Evolutionary conservation across 73 alveolate species (phyloP), one percentile per base, ranked within the genome.

Genomic region (Paramecium biaurelia): DNA sequence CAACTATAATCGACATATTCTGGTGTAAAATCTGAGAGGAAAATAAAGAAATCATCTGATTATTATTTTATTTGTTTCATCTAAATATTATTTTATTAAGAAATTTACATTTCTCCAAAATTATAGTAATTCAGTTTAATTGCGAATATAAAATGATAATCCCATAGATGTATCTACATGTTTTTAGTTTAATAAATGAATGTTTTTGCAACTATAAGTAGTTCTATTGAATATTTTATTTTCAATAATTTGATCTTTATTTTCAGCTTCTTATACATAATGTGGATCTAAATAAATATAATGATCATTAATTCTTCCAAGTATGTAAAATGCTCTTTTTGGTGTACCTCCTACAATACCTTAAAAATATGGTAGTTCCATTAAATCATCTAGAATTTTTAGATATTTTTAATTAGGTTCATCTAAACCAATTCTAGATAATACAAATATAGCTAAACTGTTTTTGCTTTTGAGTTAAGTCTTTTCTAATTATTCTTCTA

Each of bases 281-380:
- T 89, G 94, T 30, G 94, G 94, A 70, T 89, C 94, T 70, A 89
- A 89, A 37, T 89, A 89, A 20, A 89, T 70, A 10, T 70, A 89
- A 18, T 89, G 85, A 70, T 89, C 94, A 49, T 41, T 82, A 5
- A 89, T 70, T 70, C 85, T 89, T 21, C 94, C 94, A n/a, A 89
- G 38, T 32, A 89, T 70, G 38, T 43, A 89, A 7, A 89, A 72
- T 7, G 94, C 94, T 24, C 84, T 42, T 70, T 89, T 70, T 7
- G 94, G 94, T 43, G 79, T 70, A 15, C 94, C 94, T 30, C 94
- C 94, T 12, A 89, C 87, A 15, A 89, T 70, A 42, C 94, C 94
- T 23, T 70, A 57, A 15, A 82, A 89, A 21, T 38, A 89, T 70
- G 70, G 70, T 57, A 89, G 42, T n/a, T 89, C 94, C 94, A 89